Percentiles rank a stretch among this genome's conserved stretches.
Conservation (phyloP, 1,284 basidiomycete genomes). For the Afroboletus lepidellus region DNA sequence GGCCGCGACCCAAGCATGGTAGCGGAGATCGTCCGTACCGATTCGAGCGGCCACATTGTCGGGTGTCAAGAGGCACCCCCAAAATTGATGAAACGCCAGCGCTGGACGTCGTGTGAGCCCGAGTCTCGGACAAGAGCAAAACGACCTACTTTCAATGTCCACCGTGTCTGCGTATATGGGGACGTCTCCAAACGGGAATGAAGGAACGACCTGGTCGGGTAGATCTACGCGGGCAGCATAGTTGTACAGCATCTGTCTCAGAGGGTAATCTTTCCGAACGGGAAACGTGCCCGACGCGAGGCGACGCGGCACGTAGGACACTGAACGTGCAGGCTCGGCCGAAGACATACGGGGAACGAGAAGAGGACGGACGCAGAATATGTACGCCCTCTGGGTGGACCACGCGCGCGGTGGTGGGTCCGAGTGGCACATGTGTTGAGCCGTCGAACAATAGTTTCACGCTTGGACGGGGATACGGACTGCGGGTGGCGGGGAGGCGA, state of each 20-base stretch:
- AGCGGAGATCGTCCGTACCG: conserved; percentile 32
- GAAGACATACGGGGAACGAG: conserved; percentile 13
- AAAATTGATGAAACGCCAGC: conserved; percentile 37
- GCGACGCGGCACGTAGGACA: conserved; percentile 18
- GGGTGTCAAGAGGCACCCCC: conserved; percentile 41
- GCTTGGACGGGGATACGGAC: no score
- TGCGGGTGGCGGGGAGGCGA: no score
- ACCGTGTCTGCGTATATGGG: conserved; percentile 32
- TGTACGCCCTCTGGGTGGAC: conserved; percentile 18
- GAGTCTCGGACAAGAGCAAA: background rate
- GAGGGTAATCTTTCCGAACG: conserved; percentile 23
- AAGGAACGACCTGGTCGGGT: conserved; percentile 25
- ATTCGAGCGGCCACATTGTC: conserved; percentile 28
- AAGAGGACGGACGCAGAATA: background rate
- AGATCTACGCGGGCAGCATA: conserved; percentile 7
- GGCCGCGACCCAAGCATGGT: conserved; percentile 46
- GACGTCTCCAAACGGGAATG: conserved; percentile 31
- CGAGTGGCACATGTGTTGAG: background rate
- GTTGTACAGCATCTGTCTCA: conserved; percentile 32
- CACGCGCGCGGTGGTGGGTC: conserved; percentile 4
- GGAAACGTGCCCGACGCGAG: conserved; percentile 29
- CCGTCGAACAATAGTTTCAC: conserved; percentile 5
- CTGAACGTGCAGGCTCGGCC: conserved; percentile 1
- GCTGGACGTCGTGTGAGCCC: conserved; percentile 26
- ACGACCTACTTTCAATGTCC: conserved; percentile 39